Base-by-base conservation (phyloP, 2,329 filamentous ascomycete genomes). In the Beauveria asiatica region DNA sequence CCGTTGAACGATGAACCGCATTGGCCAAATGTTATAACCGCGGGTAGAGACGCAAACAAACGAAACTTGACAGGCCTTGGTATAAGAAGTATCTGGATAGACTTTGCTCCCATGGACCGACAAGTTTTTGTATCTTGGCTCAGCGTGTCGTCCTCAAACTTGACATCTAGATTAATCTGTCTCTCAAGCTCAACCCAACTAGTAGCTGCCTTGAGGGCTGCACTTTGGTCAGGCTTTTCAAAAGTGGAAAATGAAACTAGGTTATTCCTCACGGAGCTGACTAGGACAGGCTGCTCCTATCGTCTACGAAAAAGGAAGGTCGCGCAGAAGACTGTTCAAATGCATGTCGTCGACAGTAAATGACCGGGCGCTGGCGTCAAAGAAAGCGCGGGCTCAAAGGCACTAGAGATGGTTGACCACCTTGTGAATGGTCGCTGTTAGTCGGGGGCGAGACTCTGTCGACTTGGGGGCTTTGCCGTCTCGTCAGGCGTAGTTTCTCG, bases 381-480 rank as follows among this genome's bases (percentile, higher is more conserved):
- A 83, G 66, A 30, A 83, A 74, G 7, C 78, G 74, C 41, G 83
- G 74, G 8, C 84, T 67, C 1, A 74, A 70, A 9, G 78, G 69
- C 3, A 81, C 67, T 1, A 83, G 68, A 0, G 78, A 80, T 0
- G 75, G 78, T 68, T 83, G 83, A 0, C 81, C 80, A 55, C 79
- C 81, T 16, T 17, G 30, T 16, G 3, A 10, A 8, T 13, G 27
- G 39, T 19, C 23, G 33, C 25, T 39, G 42, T 57, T 44, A 48
- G 27, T 37, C 16, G 17, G 11, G n/a, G 19, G 25, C 49, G 17
- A 37, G 33, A 37, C 33, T 37, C 5, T 16, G 11, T 37, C 6
- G 33, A 16, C 33, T 13, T 11, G 70, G 65, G 0, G 67, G 66
- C 13, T 57, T 58, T 1, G 53, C 59, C 13, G 53, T 64, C 61